These are phyloP conservation scores for Macrophomina phaseolina DNA, from an alignment of 2,329 filamentous ascomycete species.

Conservation along the genomic window DNA sequence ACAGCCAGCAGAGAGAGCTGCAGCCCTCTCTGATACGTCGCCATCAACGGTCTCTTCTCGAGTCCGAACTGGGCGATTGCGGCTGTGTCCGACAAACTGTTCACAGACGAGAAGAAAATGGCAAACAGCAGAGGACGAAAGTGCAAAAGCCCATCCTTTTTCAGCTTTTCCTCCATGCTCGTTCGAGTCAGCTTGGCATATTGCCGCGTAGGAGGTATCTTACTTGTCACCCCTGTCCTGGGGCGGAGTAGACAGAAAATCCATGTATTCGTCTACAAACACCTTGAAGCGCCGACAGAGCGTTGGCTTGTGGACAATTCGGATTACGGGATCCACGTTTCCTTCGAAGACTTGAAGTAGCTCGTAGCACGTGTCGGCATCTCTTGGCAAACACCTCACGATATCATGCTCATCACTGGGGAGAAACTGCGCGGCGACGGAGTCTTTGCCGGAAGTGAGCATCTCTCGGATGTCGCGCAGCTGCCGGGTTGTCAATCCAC, in stretches of 20 bases:
- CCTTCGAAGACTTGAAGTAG: neutral
- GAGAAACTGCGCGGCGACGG: neutral
- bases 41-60: slow-evolving; percentile 39
- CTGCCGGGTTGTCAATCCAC: slow-evolving; percentile 23
- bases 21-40: slow-evolving; percentile 41
- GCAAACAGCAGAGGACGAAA: slow-evolving; percentile 41
- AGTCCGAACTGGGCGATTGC: slow-evolving; percentile 40
- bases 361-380: neutral
- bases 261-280: neutral
- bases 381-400: neutral
- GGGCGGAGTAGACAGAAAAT: neutral
- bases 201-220: neutral
- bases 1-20: slow-evolving; percentile 43
- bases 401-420: neutral
- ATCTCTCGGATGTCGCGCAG: slow-evolving; percentile 13
- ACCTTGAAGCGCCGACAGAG: neutral
- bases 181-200: neutral
- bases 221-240: neutral
- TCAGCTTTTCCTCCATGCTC: neutral
- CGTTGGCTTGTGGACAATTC: slow-evolving; percentile 9
- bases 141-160: neutral
- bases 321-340: neutral
- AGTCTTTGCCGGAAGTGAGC: neutral
- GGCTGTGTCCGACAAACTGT: slow-evolving; percentile 38
- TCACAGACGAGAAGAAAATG: slow-evolving; percentile 43